Evolutionary conservation across 1,139 yeast species (phyloP).

Genomic region (Yamadazyma dushanensis): DNA sequence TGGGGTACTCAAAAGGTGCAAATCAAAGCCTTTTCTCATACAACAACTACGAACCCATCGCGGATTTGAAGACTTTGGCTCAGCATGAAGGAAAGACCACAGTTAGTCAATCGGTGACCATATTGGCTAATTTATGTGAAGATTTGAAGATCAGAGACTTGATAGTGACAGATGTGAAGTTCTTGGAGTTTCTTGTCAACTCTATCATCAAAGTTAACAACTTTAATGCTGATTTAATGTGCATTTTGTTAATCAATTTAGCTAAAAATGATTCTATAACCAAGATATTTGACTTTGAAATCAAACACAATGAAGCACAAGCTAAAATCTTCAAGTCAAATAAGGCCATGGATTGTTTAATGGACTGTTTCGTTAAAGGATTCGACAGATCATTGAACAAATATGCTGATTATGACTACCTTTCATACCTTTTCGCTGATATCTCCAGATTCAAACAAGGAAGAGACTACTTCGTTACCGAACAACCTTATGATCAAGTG

Average conservation of each 20-base stretch:
- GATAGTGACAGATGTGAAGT: slow-evolving; percentile 64
- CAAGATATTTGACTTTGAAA: slow-evolving; percentile 50
- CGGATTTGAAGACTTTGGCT: slow-evolving; percentile 65
- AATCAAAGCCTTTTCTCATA: slow-evolving; percentile 66
- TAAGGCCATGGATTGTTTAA: slow-evolving; percentile 72
- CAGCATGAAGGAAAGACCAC: slow-evolving; percentile 52
- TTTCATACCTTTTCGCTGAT: slow-evolving; percentile 89
- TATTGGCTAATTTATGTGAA: slow-evolving; percentile 80
- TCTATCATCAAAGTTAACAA: slow-evolving; percentile 58
- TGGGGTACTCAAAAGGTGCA: slow-evolving; percentile 76
- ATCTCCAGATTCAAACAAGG: slow-evolving; percentile 72
- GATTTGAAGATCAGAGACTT: slow-evolving; percentile 61
- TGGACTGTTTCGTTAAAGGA: slow-evolving; percentile 92
- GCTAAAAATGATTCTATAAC: slow-evolving; percentile 74
- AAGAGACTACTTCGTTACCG: slow-evolving; percentile 70
- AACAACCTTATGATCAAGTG: slow-evolving; percentile 72
- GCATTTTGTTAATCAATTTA: slow-evolving; percentile 80
- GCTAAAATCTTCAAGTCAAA: slow-evolving; percentile 51
- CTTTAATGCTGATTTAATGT: slow-evolving; percentile 75
- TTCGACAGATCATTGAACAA: slow-evolving; percentile 68
- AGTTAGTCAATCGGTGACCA: slow-evolving; percentile 72
- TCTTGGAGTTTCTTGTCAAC: slow-evolving; percentile 54
- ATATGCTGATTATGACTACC: slow-evolving; percentile 75
- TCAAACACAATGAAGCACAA: slow-evolving; percentile 33
- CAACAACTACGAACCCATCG: slow-evolving; percentile 69